These are phyloP conservation scores for Alternaria novae-zelandiae DNA, from an alignment of 2,329 filamentous ascomycete species.

Conservation along the genomic window DNA sequence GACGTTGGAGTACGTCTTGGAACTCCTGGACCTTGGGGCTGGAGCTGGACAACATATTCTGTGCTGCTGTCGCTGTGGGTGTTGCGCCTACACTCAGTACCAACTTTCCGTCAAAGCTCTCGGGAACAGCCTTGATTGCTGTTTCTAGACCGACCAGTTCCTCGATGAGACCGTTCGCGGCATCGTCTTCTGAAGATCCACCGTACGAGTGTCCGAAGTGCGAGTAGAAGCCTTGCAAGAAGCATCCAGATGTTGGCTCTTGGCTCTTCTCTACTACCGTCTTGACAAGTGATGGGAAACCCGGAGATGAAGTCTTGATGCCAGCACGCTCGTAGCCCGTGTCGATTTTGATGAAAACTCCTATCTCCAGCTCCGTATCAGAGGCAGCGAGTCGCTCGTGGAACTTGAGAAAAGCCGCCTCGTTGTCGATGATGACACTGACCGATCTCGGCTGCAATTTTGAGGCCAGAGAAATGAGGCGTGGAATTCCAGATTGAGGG, in stretches of 20 bases:
- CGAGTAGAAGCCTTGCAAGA: constrained; percentile 71
- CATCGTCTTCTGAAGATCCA: constrained; percentile 61
- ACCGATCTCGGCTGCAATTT: constrained; percentile 62
- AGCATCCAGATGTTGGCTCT: constrained; percentile 17
- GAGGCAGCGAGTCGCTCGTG: constrained; percentile 40
- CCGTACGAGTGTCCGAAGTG: constrained; percentile 77
- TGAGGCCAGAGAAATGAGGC: constrained; percentile 64
- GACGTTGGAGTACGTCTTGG: constrained; percentile 48
- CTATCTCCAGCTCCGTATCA: constrained; percentile 46
- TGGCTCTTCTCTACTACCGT: constrained; percentile 48
- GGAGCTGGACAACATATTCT: constrained; percentile 59
- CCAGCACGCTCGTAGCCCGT: constrained; percentile 76
- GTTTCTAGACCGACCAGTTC: constrained; percentile 65
- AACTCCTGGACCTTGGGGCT: constrained; percentile 51
- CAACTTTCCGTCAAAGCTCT: constrained; percentile 41
- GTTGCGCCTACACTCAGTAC: constrained; percentile 77
- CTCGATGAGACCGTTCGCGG: constrained; percentile 63
- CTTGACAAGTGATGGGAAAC: constrained; percentile 57
- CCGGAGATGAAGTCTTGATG: constrained; percentile 59
- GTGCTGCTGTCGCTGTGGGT: constrained; percentile 72
- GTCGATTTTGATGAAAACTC: constrained; percentile 76
- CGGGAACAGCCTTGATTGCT: constrained; percentile 53
- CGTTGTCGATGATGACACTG: constrained; percentile 73
- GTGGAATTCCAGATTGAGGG: constrained; percentile 64
- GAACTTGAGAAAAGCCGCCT: constrained; percentile 54